Percentiles rank a stretch among this genome's conserved stretches.
These are phyloP conservation scores for Suillus variegatus DNA, from an alignment of 768 basidiomycete genomes.

Conservation along the genomic window DNA sequence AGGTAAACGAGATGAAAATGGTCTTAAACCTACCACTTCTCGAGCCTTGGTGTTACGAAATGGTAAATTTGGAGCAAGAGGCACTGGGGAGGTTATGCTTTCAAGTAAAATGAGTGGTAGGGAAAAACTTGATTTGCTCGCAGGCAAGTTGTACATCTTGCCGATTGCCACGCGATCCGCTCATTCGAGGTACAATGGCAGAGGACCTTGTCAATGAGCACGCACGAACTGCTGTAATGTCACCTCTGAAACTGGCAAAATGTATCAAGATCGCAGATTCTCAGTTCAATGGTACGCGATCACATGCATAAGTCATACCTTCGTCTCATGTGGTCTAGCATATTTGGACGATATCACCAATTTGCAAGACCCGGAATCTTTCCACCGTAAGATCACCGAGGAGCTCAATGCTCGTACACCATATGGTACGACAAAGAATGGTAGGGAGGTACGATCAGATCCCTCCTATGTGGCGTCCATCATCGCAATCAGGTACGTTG, in stretches of 20 bases:
- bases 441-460: slow-evolving; percentile 35
- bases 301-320: not conserved
- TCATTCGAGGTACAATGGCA: slow-evolving; percentile 28
- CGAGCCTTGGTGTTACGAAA: slow-evolving; percentile 75
- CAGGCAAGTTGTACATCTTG: slow-evolving; percentile 47
- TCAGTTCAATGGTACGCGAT: slow-evolving; percentile 62
- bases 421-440: slow-evolving; percentile 23
- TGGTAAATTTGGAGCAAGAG: slow-evolving; percentile 70
- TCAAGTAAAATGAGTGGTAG: slow-evolving; percentile 66
- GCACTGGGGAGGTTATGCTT: slow-evolving; percentile 66
- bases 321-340: slow-evolving; percentile 37
- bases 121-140: slow-evolving; percentile 79
- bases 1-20: slow-evolving; percentile 48
- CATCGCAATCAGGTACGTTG: slow-evolving; percentile 57
- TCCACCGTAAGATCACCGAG: slow-evolving; percentile 53
- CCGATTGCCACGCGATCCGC: not conserved
- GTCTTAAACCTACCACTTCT: slow-evolving; percentile 62
- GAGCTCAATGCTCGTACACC: slow-evolving; percentile 58
- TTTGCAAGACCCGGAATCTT: slow-evolving; percentile 66
- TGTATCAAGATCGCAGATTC: slow-evolving; percentile 72
- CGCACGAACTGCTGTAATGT: slow-evolving; percentile 58
- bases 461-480: slow-evolving; percentile 56
- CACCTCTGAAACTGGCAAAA: slow-evolving; percentile 64
- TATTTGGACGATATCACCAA: slow-evolving; percentile 70
- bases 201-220: slow-evolving; percentile 64